These are phyloP conservation scores for Trichopus zeylanicus DNA, from an alignment of 116 monocot species.

Conservation along the genomic window DNA sequence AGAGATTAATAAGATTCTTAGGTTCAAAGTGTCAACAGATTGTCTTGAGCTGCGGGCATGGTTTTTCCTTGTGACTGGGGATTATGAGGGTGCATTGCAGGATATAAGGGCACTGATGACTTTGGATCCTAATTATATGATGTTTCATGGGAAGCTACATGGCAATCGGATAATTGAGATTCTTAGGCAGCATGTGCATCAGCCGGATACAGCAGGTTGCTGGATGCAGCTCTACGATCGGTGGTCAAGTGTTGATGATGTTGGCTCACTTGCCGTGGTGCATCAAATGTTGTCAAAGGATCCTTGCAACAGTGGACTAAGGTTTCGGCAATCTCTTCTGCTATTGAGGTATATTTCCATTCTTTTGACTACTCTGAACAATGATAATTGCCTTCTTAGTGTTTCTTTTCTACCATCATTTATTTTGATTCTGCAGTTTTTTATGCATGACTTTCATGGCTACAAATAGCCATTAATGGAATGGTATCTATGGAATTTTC, in stretches of 20 bases:
- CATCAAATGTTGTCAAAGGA: constrained; percentile 91
- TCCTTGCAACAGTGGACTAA: constrained; percentile 57
- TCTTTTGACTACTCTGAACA: not conserved
- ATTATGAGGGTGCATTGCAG: constrained; percentile 54
- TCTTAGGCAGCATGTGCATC: constrained; percentile 60
- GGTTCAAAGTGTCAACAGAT: constrained; percentile 79
- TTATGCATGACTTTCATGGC: too few species aligned
- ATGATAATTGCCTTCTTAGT: too few species aligned
- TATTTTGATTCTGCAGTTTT: too few species aligned
- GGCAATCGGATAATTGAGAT: constrained; percentile 74
- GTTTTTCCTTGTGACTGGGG: constrained; percentile 55
- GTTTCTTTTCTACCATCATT: too few species aligned
- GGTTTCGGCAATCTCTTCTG: constrained; percentile 86
- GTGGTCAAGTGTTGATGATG: constrained; percentile 94
- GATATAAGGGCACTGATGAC: constrained; percentile 84
- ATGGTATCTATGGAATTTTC: too few species aligned
- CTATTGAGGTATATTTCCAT: constrained; percentile 40
- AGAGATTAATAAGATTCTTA: constrained; percentile 80
- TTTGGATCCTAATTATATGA: constrained; percentile 73
- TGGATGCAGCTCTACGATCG: constrained; percentile 97
- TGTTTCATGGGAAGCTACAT: constrained; percentile 78
- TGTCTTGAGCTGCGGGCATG: constrained; percentile 89
- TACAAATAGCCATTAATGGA: too few species aligned
- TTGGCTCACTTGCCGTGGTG: constrained; percentile 86
- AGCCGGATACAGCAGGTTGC: constrained; percentile 78